Percentiles rank a stretch among this genome's conserved stretches.
phyloP scores from a whole-genome alignment of 2,329 filamentous ascomycete genomes.

The Rhynchosporium secalis region DNA sequence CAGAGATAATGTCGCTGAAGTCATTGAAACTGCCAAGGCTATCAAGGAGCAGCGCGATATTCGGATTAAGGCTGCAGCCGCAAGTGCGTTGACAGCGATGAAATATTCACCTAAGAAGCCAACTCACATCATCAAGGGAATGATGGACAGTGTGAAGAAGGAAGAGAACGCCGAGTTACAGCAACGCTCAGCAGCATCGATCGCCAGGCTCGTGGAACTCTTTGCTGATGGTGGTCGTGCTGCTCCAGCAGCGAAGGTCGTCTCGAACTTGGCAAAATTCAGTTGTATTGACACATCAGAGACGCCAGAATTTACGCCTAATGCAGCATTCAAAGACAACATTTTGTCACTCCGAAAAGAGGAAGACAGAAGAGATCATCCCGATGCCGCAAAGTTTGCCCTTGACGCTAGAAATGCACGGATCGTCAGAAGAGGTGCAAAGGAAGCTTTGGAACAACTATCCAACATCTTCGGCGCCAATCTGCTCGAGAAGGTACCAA shows the following conservation, averaged over 20 bases:
- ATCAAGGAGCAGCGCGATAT: constrained; percentile 82
- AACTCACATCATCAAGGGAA: constrained; percentile 85
- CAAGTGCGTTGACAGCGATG: constrained; percentile 86
- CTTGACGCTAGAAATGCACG: constrained; percentile 84
- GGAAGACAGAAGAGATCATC: constrained; percentile 90
- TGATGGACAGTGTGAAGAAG: constrained; percentile 97
- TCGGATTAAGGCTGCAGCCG: constrained; percentile 81
- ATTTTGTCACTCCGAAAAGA: constrained; percentile 96
- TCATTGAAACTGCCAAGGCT: constrained; percentile 76
- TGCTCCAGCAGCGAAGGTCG: constrained; percentile 91
- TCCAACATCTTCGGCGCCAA: constrained; percentile 74
- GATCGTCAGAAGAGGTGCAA: constrained; percentile 88
- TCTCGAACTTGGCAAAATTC: constrained; percentile 94
- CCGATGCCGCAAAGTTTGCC: constrained; percentile 87
- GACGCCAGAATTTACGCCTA: constrained; percentile 89
- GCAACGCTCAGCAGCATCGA: constrained; percentile 78
- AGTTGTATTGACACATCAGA: constrained; percentile 97
- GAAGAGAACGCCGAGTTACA: constrained; percentile 92
- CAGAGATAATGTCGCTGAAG: constrained; percentile 64
- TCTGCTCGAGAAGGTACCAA: constrained; percentile 81
- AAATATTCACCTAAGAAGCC: constrained; percentile 89
- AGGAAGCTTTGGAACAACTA: constrained; percentile 88
- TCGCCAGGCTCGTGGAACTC: constrained; percentile 81
- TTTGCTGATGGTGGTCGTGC: constrained; percentile 79
- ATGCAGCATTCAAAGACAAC: constrained; percentile 73